Conservation (phyloP, 306 rosid genomes). For the Cucurbita maxima region DNA sequence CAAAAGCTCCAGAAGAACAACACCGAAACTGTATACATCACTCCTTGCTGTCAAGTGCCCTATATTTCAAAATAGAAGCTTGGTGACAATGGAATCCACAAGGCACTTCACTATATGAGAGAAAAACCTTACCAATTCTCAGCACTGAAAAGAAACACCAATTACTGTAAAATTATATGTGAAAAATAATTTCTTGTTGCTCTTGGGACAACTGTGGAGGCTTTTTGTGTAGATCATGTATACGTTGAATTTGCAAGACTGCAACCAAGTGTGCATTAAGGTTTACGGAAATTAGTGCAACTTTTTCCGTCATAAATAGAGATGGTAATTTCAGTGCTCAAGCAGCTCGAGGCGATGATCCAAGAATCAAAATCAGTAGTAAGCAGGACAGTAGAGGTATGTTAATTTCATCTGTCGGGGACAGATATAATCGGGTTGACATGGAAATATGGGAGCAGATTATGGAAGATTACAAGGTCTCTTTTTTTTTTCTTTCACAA, state of each 20-base stretch:
- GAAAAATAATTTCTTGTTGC: neutral
- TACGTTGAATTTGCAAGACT: neutral
- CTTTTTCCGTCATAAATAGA: neutral
- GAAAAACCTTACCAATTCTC: neutral
- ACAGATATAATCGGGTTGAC: neutral
- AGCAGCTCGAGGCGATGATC: neutral
- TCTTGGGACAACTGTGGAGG: neutral
- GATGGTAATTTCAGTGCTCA: neutral
- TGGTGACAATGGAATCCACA: neutral
- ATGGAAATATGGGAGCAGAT: neutral
- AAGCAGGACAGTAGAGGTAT: neutral
- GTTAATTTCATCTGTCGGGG: neutral
- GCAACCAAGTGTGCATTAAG: neutral
- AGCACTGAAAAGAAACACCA: neutral
- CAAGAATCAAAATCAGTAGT: neutral
- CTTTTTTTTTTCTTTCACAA: too few species aligned
- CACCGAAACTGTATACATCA: constrained; percentile 96
- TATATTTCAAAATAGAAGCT: constrained; percentile 22
- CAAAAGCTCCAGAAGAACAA: constrained; percentile 93
- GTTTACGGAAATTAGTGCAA: neutral
- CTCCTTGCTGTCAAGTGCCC: constrained; percentile 98
- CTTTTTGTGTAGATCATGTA: neutral
- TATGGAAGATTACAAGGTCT: neutral
- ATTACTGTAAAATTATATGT: neutral
- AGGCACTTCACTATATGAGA: neutral